phyloP scores from a whole-genome alignment of 495 filamentous ascomycete genomes.

The Astrothelium subdiscretum region DNA sequence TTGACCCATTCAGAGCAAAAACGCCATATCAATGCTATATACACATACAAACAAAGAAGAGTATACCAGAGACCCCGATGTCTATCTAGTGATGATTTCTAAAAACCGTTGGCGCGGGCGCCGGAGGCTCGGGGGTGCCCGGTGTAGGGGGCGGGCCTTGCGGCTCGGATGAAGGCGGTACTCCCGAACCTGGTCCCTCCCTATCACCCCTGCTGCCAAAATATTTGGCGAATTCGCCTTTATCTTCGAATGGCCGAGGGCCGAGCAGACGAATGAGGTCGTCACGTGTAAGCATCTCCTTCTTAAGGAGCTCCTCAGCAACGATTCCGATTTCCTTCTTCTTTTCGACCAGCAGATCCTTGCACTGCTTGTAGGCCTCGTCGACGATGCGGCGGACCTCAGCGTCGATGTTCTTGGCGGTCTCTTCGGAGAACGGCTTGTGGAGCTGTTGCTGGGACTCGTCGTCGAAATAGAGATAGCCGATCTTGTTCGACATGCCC shows the following conservation, averaged over 20 bases:
- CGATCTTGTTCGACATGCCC: conserved; percentile 91
- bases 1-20: background rate
- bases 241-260: conserved; percentile 67
- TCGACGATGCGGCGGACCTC: conserved; percentile 86
- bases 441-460: conserved; percentile 51
- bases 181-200: conserved; percentile 3
- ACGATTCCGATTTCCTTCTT: conserved; percentile 80
- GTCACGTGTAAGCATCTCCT: conserved; percentile 82
- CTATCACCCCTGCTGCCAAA: conserved; percentile 40
- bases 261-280: conserved; percentile 85
- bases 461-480: conserved; percentile 74
- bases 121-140: conserved; percentile 1
- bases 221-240: conserved; percentile 85
- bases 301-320: conserved; percentile 82
- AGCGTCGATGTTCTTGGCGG: conserved; percentile 76
- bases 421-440: conserved; percentile 93
- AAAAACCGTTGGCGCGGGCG: conserved; percentile 6
- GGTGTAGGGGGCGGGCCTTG: background rate
- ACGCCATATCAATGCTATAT: background rate
- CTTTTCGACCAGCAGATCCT: conserved; percentile 67
- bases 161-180: background rate
- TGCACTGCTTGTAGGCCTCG: conserved; percentile 84
- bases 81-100: too few relatives aligned
- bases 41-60: too few relatives aligned
- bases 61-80: too few relatives aligned